Evolutionary conservation across 164 flowering plant species (phyloP).

Genomic region (Saururus chinensis): DNA sequence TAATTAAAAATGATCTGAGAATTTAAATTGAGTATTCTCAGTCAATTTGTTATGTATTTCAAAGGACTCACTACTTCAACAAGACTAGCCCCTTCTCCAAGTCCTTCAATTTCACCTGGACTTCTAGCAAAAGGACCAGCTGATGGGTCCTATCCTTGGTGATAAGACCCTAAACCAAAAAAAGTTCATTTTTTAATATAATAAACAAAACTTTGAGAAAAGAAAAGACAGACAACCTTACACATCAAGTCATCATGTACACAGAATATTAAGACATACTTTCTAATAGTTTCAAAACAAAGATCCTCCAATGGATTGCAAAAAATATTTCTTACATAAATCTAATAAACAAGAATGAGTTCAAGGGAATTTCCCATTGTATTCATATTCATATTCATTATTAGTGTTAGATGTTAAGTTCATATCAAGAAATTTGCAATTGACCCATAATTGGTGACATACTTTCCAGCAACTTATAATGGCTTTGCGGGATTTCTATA

Average conservation of each 20-base stretch:
- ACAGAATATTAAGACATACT: no score
- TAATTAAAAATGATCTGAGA: not conserved
- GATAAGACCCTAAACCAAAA: conserved; percentile 64
- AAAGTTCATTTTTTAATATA: not conserved
- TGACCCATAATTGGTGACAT: no score
- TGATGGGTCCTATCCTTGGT: conserved; percentile 88
- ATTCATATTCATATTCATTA: no score
- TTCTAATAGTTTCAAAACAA: no score
- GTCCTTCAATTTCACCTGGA: conserved; percentile 54
- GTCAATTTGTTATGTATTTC: not conserved
- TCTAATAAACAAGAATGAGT: no score
- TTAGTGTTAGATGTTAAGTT: no score
- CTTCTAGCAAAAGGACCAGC: conserved; percentile 74
- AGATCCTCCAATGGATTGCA: no score
- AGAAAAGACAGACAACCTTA: not conserved
- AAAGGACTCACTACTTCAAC: conserved; percentile 69
- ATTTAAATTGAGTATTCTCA: not conserved
- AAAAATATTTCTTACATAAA: no score
- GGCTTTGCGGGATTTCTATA: no score
- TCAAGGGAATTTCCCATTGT: no score
- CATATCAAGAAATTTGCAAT: no score
- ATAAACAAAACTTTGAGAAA: not conserved
- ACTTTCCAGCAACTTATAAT: no score
- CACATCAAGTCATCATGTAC: not conserved
- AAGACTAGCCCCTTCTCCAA: conserved; percentile 77